Evolutionary conservation across 2,329 filamentous ascomycete species (phyloP), one percentile per base, ranked within the genome.

Genomic region (Elsinoe batatas): DNA sequence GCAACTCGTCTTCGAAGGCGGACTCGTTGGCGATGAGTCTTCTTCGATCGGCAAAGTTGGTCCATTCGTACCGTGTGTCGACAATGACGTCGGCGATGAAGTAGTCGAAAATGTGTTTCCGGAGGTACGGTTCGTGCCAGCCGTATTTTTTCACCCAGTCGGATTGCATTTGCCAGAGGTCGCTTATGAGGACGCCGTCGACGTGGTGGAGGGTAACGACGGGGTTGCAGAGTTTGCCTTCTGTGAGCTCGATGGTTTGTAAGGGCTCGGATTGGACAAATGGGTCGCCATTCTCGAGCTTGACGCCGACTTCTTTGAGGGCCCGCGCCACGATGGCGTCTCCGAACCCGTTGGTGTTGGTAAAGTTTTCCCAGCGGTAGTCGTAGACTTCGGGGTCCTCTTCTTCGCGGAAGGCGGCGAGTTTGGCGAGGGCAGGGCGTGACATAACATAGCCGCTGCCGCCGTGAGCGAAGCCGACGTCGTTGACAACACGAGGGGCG

Each of bases 321-420:
- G 71, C 71, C 65, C 70, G 76, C 2, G 76, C 77, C 3, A 79
- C 64, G 5, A 79, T 71, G 38, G 74, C 76, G 54, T 80, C 77
- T 5, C 77, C 77, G 50, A 76, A 79, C 63, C 75, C 79, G 57
- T 82, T 78, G 11, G 69, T 61, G 30, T 67, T 67, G 18, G 76
- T 66, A 35, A 71, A 58, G 5, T 70, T 65, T 44, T 74, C 66
- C 68, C 72, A 77, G 13, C 58, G 56, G 44, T 59, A 58, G 53
- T 69, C 67, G 56, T 68, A 69, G 30, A 56, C 47, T 11, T 53
- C 43, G 12, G 10, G 15, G 30, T 56, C 53, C 26, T 44, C 54
- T 11, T 57, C 42, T 8, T 43, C 43, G 13, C 56, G 57, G 10
- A 26, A 44, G 5, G 42, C 18, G 56, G 43, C 57, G 12, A 57